Conservation (phyloP, 1,284 basidiomycete species). For the Ceratobasidium sp. region DNA sequence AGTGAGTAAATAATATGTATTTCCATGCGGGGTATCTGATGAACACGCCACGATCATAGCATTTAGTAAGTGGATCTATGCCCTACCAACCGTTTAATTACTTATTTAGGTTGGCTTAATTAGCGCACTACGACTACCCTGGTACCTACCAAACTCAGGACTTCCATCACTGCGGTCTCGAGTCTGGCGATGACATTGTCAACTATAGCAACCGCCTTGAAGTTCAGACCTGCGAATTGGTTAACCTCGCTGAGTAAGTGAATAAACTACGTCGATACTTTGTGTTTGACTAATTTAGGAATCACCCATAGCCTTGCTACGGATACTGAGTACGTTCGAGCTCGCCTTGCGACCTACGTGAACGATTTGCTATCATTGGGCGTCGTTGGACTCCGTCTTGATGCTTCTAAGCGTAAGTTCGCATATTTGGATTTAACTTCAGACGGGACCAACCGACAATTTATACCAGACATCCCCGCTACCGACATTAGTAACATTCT, state of each 20-base stretch:
- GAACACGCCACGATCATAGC: constrained; percentile 14
- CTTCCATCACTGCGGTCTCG: constrained; percentile 49
- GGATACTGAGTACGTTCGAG: constrained; percentile 70
- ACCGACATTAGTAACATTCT: constrained; percentile 48
- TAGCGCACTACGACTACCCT: constrained; percentile 50
- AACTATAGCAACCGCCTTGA: constrained; percentile 65
- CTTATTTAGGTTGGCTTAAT: background rate
- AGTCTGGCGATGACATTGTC: constrained; percentile 43
- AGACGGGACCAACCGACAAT: background rate
- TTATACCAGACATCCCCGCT: constrained; percentile 47
- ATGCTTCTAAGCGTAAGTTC: constrained; percentile 72
- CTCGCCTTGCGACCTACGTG: constrained; percentile 67
- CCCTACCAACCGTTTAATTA: background rate
- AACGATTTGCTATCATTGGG: constrained; percentile 74
- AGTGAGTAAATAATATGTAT: constrained; percentile 18
- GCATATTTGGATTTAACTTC: background rate
- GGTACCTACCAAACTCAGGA: constrained; percentile 49
- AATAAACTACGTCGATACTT: background rate
- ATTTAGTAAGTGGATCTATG: constrained; percentile 40
- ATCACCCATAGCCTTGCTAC: constrained; percentile 60
- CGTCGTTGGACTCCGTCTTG: constrained; percentile 73
- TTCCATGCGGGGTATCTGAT: background rate
- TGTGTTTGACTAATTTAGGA: background rate
- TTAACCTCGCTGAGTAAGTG: constrained; percentile 50
- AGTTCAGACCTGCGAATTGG: constrained; percentile 68